Evolutionary conservation across 2,329 filamentous ascomycete species (phyloP), one percentile per base, ranked within the genome.

Genomic region (Cordyceps farinosa): DNA sequence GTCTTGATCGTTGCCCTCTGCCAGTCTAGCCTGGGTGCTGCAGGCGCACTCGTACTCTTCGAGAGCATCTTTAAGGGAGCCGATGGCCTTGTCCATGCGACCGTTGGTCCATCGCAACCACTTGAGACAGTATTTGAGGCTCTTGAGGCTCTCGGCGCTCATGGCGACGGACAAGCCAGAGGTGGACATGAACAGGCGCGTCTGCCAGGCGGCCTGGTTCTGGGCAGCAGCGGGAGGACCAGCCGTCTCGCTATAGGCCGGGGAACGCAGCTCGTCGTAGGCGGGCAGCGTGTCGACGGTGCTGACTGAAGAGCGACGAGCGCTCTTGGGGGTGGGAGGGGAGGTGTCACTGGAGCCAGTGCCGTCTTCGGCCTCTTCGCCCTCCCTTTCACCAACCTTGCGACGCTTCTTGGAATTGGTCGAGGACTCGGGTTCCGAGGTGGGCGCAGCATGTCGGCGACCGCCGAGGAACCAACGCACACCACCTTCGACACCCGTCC

Each of bases 121-220:
- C 30, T 84, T 84, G 2, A 98, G 79, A 67, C 93, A 97, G 70
- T 92, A 94, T 69, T 91, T 92, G 48, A 99, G 79, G 65, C 90
- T 95, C 58, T 88, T 86, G 9, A 97, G 79, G 29, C 91, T 96
- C 70, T 95, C 90, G 22, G 96, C 90, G 70, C 90, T 96, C 84
- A 99, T 92, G 1, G 95, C 92, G 17, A 96, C 89, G 66, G 92
- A 92, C 1, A 98, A 83, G 0, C 92, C 94, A 0, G 92, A 96
- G 0, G 94, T 97, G 5, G 91, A 93, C 73, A 96, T 90, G 68
- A 97, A 90, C 22, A 97, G 80, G 15, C 92, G 87, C 11, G 90
- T 91, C 65, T 90, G 91, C 92, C 92, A 96, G 71, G 81, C 73
- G 71, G 81, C 72, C 40, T 61, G 65, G n/a, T 70, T 61, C 42